Base-by-base conservation (phyloP, 257 asterid species). In the Lycium ferocissimum region DNA sequence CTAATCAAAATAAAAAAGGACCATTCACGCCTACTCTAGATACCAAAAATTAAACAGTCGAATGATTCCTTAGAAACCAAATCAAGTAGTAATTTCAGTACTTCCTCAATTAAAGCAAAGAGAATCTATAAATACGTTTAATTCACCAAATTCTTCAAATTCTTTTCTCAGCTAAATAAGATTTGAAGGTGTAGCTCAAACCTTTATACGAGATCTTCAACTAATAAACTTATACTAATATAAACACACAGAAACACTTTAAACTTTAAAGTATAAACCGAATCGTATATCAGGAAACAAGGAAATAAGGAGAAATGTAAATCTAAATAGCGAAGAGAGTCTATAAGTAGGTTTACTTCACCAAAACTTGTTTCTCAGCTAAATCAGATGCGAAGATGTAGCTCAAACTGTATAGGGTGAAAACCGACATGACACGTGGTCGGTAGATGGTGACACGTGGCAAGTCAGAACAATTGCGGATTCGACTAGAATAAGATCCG, bases 231-330 rank as follows among this genome's bases (percentile, higher is more conserved):
- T 15, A 71, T 71, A 71, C 15, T 71, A 9, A 37, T 2, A 15
- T 54, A 40, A 54, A 22, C 9, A 71, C 47, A 14, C 56, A 40
- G 12, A 40, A 35, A 26, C 20, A 37, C 40, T 5, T 15, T 71
- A 40, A 71, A 37, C 40, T 5, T 15, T 71, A 40, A 71, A 40
- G 47, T 8, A 3, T 20, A 51, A 35, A n/a, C 33, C 12, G 15
- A 83, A 22, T 8, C 33, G 57, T 38, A 65, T 9, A 83, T 12
- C 72, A 37, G 35, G 22, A 20, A 66, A 82, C 17, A 15, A 15
- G 71, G 70, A 81, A 86, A 79, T 82, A 53, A 87, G 79, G 54
- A 8, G 53, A 33, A 58, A 5, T n/a, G 12, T 33, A 13, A 7
- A 49, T 58, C 3, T 56, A 56, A 56, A 14, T 13, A 56, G 62